Evolutionary conservation across 2,329 filamentous ascomycete species (phyloP).

Genomic region (Fusarium clavum): DNA sequence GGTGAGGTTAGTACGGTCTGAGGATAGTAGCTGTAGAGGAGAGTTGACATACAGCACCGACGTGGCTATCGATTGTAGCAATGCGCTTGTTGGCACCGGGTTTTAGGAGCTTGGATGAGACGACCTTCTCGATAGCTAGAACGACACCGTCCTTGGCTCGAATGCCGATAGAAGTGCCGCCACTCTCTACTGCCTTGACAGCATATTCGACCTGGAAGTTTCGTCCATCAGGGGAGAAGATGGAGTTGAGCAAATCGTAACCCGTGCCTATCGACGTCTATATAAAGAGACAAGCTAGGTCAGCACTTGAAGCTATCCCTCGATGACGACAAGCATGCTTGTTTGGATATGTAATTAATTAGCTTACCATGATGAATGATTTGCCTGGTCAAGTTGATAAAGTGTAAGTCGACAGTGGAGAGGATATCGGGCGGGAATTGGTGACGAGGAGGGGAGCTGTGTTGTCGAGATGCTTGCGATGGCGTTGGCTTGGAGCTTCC

Average conservation of each 20-base stretch:
- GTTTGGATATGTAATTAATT: constrained; percentile 5
- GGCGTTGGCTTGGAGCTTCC: constrained; percentile 51
- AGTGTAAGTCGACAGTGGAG: constrained; percentile 4
- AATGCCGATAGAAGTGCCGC: constrained; percentile 95
- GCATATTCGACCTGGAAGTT: constrained; percentile 99
- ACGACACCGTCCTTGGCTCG: constrained; percentile 97
- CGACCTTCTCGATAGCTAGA: constrained; percentile 94
- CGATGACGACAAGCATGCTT: constrained; percentile 38
- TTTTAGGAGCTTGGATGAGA: constrained; percentile 95
- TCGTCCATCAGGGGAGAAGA: constrained; percentile 98
- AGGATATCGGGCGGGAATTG: constrained; percentile 20
- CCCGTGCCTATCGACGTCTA: constrained; percentile 99
- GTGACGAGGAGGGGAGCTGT: constrained; percentile 32
- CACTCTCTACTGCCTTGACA: constrained; percentile 98
- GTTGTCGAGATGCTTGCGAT: constrained; percentile 35
- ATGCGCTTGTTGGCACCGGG: constrained; percentile 97
- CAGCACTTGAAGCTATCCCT: constrained; percentile 44
- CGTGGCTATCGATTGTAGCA: constrained; percentile 90
- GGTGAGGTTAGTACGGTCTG: constrained; percentile 15
- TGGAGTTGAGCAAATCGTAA: constrained; percentile 99
- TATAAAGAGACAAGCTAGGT: constrained; percentile 32
- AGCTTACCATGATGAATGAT: constrained; percentile 51
- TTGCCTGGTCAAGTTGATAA: constrained; percentile 30
- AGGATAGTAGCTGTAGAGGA: background rate
- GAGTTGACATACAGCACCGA: constrained; percentile 82